Percentiles rank a stretch among this genome's conserved stretches.
phyloP scores from a whole-genome alignment of 2,329 filamentous ascomycete species.

The Cercospora beticola region DNA sequence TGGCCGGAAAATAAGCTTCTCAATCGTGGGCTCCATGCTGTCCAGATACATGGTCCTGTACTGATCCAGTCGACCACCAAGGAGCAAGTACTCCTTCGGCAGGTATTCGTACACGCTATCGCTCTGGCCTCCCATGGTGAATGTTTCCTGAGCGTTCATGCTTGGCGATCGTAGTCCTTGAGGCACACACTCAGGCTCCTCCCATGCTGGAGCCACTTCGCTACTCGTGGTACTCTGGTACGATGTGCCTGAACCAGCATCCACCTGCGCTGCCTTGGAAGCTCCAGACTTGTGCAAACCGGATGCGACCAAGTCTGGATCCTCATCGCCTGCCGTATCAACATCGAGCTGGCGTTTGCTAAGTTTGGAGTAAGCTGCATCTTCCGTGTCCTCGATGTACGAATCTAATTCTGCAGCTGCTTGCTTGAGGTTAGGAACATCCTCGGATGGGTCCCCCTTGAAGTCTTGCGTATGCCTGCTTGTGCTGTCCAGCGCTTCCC shows the following conservation, averaged over 20 bases:
- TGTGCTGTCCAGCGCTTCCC: slow-evolving; percentile 10
- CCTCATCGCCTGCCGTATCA: not conserved
- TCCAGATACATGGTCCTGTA: slow-evolving; percentile 72
- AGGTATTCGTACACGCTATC: slow-evolving; percentile 61
- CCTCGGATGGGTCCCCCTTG: slow-evolving; percentile 2
- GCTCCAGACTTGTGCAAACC: not conserved
- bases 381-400: not conserved
- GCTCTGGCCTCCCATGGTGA: slow-evolving; percentile 56
- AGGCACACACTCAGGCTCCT: slow-evolving; percentile 24
- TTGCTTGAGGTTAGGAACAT: slow-evolving; percentile 11
- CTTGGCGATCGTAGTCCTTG: slow-evolving; percentile 58
- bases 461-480: slow-evolving; percentile 2
- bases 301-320: not conserved
- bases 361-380: not conserved
- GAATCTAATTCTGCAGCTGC: slow-evolving; percentile 10
- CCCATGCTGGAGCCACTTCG: not conserved
- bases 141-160: slow-evolving; percentile 49
- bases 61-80: slow-evolving; percentile 71
- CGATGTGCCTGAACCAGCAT: not conserved
- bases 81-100: slow-evolving; percentile 67
- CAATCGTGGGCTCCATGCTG: slow-evolving; percentile 65
- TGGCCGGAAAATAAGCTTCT: slow-evolving; percentile 74
- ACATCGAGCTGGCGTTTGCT: slow-evolving; percentile 10
- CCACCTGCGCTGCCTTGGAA: not conserved
- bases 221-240: not conserved